Evolutionary conservation across 371 early-diverging fungal genomes (phyloP), one percentile per base, ranked within the genome.

Genomic region (Mortierella sp.): DNA sequence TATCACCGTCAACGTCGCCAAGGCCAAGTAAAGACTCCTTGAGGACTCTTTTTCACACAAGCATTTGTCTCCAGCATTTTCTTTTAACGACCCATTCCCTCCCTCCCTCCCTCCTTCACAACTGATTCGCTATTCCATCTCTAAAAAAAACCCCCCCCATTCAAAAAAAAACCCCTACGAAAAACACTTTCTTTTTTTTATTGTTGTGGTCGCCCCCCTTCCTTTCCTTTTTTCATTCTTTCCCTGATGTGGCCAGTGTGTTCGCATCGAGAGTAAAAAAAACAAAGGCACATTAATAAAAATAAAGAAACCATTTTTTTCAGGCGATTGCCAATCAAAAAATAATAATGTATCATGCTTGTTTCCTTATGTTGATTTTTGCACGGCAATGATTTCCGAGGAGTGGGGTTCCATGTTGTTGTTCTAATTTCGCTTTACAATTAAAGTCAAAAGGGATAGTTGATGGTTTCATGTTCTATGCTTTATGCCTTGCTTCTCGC

Each of bases 1-100:
- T 27, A 49, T 75, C 79, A 74, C 75, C 71, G 46, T 79, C 75
- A 75, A 70, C 29, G 79, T 70, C 60, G 44, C 79, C 79, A 79
- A 79, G 79, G 48, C 48, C 14, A 75, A 75, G 29, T 54, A 74
- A 48, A 56, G 10, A 21, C 54, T 24, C 11, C 46, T 32, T n/a
- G 54, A 76, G 54, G 70, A 38, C 41, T 32, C 1, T 44, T 63
- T 63, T 43, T 65, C 41, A 29, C 56, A 41, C 35, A 38, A 38
- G 24, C 65, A 65, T 68, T 41, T 35, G 18, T 38, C 41, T 68
- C 27, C 11, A 68, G 68, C 68, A 68, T 68, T 68, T 63, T 35
- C 14, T 60, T 35, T 38, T 68, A 35, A 68, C 35, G 68, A 68
- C 35, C 35, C 35, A 35, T 35, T 24, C 24, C 68, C n/a, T n/a